phyloP scores from a whole-genome alignment of 2,329 filamentous ascomycete species.

The Apiospora hydei region DNA sequence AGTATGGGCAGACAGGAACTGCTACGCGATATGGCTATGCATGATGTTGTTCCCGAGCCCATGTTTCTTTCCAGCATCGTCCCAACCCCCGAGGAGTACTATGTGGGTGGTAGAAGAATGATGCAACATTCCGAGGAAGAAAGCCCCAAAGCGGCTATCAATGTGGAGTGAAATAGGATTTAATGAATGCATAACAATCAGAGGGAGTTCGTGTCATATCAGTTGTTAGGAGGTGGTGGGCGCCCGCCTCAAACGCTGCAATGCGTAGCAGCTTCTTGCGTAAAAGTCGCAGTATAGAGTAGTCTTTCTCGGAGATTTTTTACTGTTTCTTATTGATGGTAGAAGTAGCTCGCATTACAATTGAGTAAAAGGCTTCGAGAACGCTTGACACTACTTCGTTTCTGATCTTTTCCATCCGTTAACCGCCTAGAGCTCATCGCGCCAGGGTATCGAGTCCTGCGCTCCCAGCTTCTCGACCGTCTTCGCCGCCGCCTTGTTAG shows the following conservation, averaged over 20 bases:
- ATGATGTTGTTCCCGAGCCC: conserved; percentile 7
- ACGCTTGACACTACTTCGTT: neutral
- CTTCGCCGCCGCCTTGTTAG: conserved; percentile 68
- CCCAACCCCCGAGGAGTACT: conserved; percentile 5
- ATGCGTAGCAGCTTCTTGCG: neutral
- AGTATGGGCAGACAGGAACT: conserved; percentile 34
- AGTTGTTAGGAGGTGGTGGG: neutral
- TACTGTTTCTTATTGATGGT: conserved; percentile 1
- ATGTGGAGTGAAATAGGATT: neutral
- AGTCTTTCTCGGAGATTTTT: neutral
- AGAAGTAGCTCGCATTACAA: conserved; percentile 15
- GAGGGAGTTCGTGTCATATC: neutral
- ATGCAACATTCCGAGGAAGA: neutral
- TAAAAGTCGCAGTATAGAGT: neutral
- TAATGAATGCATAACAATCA: neutral
- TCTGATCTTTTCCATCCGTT: neutral
- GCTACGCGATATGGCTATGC: conserved; percentile 37
- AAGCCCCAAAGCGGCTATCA: too few relatives aligned
- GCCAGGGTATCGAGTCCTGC: conserved; percentile 72
- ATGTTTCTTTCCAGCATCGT: neutral
- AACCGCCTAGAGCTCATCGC: conserved; percentile 50
- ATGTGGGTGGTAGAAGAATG: neutral
- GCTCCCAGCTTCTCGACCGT: conserved; percentile 72
- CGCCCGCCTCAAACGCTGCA: neutral
- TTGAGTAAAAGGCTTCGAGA: neutral